phyloP scores from a whole-genome alignment of 73 alveolate genomes.

The Paramecium caudatum region DNA sequence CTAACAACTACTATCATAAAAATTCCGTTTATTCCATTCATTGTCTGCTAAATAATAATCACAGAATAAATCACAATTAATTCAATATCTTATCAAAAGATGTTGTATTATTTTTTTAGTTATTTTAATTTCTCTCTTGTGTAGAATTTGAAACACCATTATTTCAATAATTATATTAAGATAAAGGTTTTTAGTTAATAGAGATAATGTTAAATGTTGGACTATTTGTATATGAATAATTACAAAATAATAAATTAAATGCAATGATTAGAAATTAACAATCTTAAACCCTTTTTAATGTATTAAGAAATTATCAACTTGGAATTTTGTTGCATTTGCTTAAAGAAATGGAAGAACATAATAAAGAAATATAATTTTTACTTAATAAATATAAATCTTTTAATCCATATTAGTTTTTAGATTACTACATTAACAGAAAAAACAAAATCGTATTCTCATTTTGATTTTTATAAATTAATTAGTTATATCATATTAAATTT shows the following conservation, averaged over 20 bases:
- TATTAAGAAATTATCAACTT: neutral
- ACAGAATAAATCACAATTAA: neutral
- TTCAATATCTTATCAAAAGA: neutral
- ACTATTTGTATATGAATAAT: neutral
- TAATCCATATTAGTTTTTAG: neutral
- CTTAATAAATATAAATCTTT: neutral
- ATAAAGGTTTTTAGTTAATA: neutral
- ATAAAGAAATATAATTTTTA: neutral
- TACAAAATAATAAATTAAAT: neutral
- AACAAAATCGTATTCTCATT: neutral
- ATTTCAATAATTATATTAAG: neutral
- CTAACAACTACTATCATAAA: neutral
- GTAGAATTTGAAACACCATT: constrained; percentile 21
- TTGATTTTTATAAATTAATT: constrained; percentile 5
- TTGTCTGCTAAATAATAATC: neutral
- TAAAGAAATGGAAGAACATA: neutral
- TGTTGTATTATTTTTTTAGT: neutral
- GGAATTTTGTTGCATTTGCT: neutral
- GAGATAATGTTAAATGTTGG: neutral
- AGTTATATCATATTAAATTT: neutral
- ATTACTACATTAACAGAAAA: constrained; percentile 14
- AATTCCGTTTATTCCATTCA: constrained; percentile 12
- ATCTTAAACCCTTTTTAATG: neutral
- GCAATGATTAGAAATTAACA: neutral
- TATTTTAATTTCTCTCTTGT: constrained; percentile 16